Evolutionary conservation across 352 stramenopile species (phyloP), one percentile per base, ranked within the genome.

Genomic region (Discostella stelligera): DNA sequence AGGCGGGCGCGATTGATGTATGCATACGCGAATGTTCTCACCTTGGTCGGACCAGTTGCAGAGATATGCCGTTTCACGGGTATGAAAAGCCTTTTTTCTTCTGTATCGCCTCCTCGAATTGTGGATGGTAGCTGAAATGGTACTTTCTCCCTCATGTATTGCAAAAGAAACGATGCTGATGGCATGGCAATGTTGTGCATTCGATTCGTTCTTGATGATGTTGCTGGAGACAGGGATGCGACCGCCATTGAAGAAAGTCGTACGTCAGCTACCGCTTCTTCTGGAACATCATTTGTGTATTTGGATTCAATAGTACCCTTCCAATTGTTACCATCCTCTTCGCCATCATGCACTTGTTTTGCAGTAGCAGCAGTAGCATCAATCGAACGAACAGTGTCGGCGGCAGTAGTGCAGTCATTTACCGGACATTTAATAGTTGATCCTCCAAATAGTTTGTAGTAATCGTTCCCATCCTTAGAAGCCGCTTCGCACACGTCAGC

Each of bases 81-180:
- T 63, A 83, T 71, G 41, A 83, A 83, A 16, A 83, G 1, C 27
- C 74, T 78, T 32, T 78, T 78, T 21, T 74, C 49, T 44, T 77
- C 52, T 37, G 30, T 59, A 52, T 71, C 50, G 46, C 14, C 56
- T 30, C 32, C 14, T 49, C 32, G 20, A 37, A 18, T 30, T 49
- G 20, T 66, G 13, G 21, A 53, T 46, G 16, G 44, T 50, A 44
- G 3, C 25, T 25, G 11, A 11, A 20, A 37, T 44, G 27, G 23
- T n/a, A 50, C 10, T 52, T 39, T 66, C 37, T 66, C 59, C 9
- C 27, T 25, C 18, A 39, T n/a, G 21, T 52, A 54, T 39, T 18
- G 21, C 8, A 32, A 21, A 23, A 64, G 5, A 56, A 69, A 76
- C 7, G 20, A 32, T 46, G 21, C 21, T 50, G 67, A 76, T 61